phyloP scores from a whole-genome alignment of 257 asterid genomes.

The Nicotiana tabacum region DNA sequence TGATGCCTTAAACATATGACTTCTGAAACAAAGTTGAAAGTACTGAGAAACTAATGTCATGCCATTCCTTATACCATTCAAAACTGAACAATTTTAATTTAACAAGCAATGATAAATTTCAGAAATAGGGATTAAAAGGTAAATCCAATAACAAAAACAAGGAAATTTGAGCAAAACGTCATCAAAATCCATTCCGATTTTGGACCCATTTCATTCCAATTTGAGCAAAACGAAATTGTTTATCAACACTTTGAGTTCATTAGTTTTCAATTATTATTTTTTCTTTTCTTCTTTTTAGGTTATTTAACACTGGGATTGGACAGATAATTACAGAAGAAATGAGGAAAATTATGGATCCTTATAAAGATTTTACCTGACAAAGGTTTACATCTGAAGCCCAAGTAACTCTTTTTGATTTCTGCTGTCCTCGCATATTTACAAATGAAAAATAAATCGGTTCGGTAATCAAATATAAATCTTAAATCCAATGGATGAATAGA shows the following conservation, averaged over 20 bases:
- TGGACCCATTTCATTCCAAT: neutral
- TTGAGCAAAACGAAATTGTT: neutral
- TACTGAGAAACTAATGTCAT: neutral
- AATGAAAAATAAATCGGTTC: slow-evolving; percentile 19
- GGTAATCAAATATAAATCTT: slow-evolving; percentile 27
- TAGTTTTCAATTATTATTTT: neutral
- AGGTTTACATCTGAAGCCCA: slow-evolving; percentile 96
- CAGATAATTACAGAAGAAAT: neutral
- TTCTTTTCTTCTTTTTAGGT: neutral
- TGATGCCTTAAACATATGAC: neutral
- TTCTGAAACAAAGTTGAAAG: neutral
- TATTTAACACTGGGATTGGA: neutral
- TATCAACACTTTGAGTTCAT: neutral
- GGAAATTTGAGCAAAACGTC: no score
- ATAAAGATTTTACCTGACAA: slow-evolving; percentile 71
- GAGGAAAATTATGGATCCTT: slow-evolving; percentile 17
- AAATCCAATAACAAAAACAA: neutral
- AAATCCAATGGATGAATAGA: slow-evolving; percentile 20
- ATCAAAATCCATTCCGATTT: neutral
- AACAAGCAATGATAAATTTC: neutral
- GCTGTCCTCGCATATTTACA: slow-evolving; percentile 74
- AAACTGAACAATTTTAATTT: neutral
- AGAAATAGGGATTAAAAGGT: neutral
- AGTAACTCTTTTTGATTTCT: slow-evolving; percentile 77
- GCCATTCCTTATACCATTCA: neutral